Percentiles rank a stretch among this genome's conserved stretches.
Conservation (phyloP, 1,139 yeast genomes). For the Pichia kudriavzevii region DNA sequence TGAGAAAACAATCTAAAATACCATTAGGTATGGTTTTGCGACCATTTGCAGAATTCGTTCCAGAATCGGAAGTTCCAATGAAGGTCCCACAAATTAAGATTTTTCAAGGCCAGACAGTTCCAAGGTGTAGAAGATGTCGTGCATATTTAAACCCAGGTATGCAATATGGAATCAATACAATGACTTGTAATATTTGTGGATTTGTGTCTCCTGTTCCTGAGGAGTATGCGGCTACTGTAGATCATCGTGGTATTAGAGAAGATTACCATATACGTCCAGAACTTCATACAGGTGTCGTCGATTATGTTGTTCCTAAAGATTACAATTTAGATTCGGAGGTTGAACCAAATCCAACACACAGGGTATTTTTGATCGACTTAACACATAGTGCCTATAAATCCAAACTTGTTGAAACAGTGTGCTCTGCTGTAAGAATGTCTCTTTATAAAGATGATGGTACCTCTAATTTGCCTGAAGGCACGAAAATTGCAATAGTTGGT, state of each 20-base stretch:
- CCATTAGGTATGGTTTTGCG: slow-evolving; percentile 77
- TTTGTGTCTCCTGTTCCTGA: slow-evolving; percentile 65
- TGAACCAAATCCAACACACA: slow-evolving; percentile 48
- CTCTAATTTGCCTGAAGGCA: slow-evolving; percentile 33
- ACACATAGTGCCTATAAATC: slow-evolving; percentile 54
- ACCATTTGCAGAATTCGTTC: slow-evolving; percentile 64
- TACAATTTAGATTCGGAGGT: slow-evolving; percentile 47
- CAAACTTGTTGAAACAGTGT: slow-evolving; percentile 57
- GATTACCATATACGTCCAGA: slow-evolving; percentile 70
- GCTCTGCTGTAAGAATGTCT: slow-evolving; percentile 64
- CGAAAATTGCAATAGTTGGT: slow-evolving; percentile 63
- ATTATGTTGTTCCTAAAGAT: slow-evolving; percentile 66
- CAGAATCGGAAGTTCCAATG: slow-evolving; percentile 29
- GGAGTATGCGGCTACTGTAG: slow-evolving; percentile 61
- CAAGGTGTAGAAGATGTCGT: slow-evolving; percentile 87
- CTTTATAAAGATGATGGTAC: slow-evolving; percentile 33
- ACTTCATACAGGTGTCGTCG: slow-evolving; percentile 77
- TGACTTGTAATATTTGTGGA: slow-evolving; percentile 83
- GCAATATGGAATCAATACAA: slow-evolving; percentile 41
- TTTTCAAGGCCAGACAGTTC: slow-evolving; percentile 53
- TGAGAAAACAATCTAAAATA: slow-evolving; percentile 62
- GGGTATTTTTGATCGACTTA: slow-evolving; percentile 74
- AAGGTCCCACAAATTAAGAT: slow-evolving; percentile 67
- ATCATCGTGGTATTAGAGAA: slow-evolving; percentile 46
- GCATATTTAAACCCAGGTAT: slow-evolving; percentile 83